phyloP scores from a whole-genome alignment of 192 early-diverging fungal species.

The Gryganskiella cystojenkinii region DNA sequence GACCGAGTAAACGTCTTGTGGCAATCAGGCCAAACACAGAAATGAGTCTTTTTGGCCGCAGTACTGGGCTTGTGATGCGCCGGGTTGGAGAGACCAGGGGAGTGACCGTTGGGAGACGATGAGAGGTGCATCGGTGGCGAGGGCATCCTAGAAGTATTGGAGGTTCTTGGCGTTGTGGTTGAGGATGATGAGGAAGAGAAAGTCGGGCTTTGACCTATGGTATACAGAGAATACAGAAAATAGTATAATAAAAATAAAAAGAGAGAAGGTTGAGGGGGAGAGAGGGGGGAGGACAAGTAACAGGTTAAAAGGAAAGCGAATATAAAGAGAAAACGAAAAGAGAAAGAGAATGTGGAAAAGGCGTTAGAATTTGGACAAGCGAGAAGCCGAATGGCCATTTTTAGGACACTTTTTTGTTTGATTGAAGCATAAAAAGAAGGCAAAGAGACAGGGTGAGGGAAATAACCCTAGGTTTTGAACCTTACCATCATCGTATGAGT shows the following conservation, averaged over 20 bases:
- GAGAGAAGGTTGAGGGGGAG: background rate
- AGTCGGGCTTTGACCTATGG: background rate
- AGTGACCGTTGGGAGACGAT: no score
- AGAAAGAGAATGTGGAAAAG: background rate
- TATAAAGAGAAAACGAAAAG: background rate
- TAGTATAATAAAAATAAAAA: background rate
- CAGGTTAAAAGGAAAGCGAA: background rate
- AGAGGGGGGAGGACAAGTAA: background rate
- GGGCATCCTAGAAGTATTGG: background rate
- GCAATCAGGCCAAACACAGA: conserved; percentile 47
- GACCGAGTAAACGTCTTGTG: conserved; percentile 53
- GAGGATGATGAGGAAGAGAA: conserved; percentile 1
- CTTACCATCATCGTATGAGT: no score
- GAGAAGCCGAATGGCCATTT: background rate
- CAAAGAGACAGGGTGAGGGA: background rate
- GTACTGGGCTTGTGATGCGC: background rate
- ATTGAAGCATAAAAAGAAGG: no score
- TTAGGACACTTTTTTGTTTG: no score
- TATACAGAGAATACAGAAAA: background rate
- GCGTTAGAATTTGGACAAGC: background rate
- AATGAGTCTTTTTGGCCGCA: conserved; percentile 34
- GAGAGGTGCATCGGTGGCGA: background rate
- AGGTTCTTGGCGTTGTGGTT: background rate
- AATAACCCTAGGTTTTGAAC: background rate
- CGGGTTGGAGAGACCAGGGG: no score